Evolutionary conservation across 2,329 filamentous ascomycete species (phyloP), one percentile per base, ranked within the genome.

Genomic region (Alternaria burnsii): DNA sequence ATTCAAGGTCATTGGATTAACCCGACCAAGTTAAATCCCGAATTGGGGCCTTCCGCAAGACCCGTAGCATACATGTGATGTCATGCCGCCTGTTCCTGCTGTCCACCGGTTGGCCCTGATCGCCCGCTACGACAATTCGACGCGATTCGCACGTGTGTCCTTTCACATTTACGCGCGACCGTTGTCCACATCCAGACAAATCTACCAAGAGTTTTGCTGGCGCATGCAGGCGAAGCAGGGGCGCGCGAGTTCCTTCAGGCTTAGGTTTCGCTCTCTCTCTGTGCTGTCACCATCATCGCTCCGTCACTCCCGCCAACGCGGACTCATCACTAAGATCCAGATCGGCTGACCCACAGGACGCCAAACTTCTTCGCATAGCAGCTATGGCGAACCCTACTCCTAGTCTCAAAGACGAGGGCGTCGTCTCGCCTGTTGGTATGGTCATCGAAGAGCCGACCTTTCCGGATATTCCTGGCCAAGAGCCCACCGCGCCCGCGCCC

Each of bases 371-470:
- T 14, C 32, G 20, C 43, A 36, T 36, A 20, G 24, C 22, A 52
- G 56, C 57, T 40, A 75, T 74, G 71, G 62, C 65, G 34, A 59
- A 65, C 61, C 57, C 61, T 59, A 12, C 20, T 38, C 44, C 44
- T 56, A 58, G 53, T 52, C 59, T 38, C 34, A 43, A 51, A 18
- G 46, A 52, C 38, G 34, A 59, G 36, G 58, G 58, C 38, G 46
- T 61, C 24, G 48, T 64, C 16, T 58, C 71, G 52, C 70, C 68
- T 22, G 63, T 66, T 8, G 72, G 69, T 9, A 58, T 70, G 22
- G 52, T 63, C 22, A 58, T 74, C 18, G 64, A 70, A 43, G 70
- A 73, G 43, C 67, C 71, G 26, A 61, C 50, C 18, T 73, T 74
- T 41, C 69, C 71, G 10, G 58, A 67, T 36, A 66, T 70, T n/a